These are phyloP conservation scores for Balakata baccata DNA, from an alignment of 345 rosid genomes.

Conservation along the genomic window DNA sequence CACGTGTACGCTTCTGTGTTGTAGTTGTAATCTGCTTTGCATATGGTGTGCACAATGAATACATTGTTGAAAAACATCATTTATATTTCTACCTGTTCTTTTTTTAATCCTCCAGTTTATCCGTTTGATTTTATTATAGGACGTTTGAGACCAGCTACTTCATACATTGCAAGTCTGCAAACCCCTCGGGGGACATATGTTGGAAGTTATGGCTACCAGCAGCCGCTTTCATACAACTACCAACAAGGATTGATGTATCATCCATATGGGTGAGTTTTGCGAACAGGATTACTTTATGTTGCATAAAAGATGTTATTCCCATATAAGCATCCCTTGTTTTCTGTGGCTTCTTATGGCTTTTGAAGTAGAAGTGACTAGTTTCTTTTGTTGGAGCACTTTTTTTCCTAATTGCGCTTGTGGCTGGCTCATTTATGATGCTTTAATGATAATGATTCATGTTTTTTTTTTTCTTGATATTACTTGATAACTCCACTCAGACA, in stretches of 20 bases:
- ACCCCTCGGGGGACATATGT: slow-evolving; percentile 54
- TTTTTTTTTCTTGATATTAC: neutral
- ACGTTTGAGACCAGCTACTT: slow-evolving; percentile 57
- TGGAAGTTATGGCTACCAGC: slow-evolving; percentile 79
- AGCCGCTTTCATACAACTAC: slow-evolving; percentile 59
- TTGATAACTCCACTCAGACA: slow-evolving; percentile 4
- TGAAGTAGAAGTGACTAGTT: slow-evolving; percentile 12
- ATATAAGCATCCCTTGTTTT: no score
- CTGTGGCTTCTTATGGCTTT: neutral
- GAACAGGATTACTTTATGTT: neutral
- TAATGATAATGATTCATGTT: neutral
- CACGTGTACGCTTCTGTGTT: neutral
- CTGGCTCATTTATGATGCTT: neutral
- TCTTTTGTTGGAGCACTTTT: no score
- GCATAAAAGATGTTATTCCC: neutral
- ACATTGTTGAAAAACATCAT: neutral
- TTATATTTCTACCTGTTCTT: neutral
- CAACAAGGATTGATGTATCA: slow-evolving; percentile 74
- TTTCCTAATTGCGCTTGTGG: no score
- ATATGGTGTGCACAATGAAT: neutral
- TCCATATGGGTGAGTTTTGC: slow-evolving; percentile 72
- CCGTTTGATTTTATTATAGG: slow-evolving; percentile 37
- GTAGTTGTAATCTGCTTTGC: neutral
- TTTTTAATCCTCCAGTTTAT: neutral
- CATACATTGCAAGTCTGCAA: slow-evolving; percentile 55